These are phyloP conservation scores for Botrytis paeoniae DNA, from an alignment of 2,329 filamentous ascomycete species.

Conservation along the genomic window DNA sequence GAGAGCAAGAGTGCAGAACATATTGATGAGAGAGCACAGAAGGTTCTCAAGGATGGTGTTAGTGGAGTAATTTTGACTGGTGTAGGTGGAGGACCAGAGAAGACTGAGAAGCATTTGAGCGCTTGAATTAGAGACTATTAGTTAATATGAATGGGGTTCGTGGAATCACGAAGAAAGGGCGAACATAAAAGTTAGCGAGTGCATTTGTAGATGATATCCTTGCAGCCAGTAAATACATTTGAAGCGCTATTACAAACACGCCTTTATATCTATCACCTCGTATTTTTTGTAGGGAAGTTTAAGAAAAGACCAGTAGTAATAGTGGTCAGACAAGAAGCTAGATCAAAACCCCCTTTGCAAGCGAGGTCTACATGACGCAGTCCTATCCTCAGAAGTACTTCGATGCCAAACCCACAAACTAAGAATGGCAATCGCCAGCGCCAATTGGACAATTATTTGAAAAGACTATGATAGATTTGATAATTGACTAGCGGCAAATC, in stretches of 20 bases:
- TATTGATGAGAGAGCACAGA: constrained; percentile 63
- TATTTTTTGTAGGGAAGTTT: background rate
- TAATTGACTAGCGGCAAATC: background rate
- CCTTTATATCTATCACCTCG: background rate
- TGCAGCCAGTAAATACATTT: background rate
- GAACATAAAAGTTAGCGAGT: background rate
- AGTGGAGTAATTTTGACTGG: constrained; percentile 86
- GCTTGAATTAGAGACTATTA: constrained; percentile 29
- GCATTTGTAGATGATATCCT: constrained; percentile 4
- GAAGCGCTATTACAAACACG: background rate
- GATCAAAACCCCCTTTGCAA: background rate
- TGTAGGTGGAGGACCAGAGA: constrained; percentile 84
- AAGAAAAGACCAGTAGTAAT: background rate
- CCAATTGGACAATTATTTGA: too few relatives aligned
- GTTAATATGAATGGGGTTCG: background rate
- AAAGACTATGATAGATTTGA: background rate
- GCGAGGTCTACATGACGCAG: background rate
- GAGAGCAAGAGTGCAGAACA: constrained; percentile 50
- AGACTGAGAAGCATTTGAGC: constrained; percentile 74
- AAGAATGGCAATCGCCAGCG: background rate
- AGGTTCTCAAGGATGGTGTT: constrained; percentile 71
- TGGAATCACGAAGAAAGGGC: background rate
- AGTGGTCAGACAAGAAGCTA: background rate
- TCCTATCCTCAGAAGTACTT: background rate
- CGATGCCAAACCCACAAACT: background rate